phyloP scores from a whole-genome alignment of 2,329 filamentous ascomycete species.

The Teratosphaeria viscida region DNA sequence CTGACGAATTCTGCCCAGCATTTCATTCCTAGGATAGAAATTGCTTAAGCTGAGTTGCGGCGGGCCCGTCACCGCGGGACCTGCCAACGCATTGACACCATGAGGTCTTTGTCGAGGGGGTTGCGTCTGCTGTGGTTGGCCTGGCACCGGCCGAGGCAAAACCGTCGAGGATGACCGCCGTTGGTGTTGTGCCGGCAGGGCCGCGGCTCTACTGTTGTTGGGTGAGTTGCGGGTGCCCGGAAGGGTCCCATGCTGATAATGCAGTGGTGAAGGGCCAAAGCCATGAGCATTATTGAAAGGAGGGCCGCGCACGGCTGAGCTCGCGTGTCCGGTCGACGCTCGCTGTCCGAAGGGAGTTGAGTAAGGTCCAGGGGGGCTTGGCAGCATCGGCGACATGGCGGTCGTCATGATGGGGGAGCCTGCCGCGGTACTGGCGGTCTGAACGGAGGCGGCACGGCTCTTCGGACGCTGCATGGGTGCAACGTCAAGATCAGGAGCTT shows the following conservation, averaged over 20 bases:
- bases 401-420: neutral
- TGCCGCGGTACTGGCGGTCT: neutral
- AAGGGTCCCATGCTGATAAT: neutral
- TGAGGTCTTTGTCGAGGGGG: neutral
- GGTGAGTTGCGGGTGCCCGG: neutral
- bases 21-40: neutral
- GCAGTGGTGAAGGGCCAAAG: neutral
- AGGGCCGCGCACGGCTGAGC: neutral
- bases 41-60: neutral
- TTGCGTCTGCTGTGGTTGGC: neutral
- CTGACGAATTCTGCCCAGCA: neutral
- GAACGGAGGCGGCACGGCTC: neutral
- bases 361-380: neutral
- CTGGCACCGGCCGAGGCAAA: neutral
- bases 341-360: neutral
- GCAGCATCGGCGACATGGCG: neutral
- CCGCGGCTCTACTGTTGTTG: neutral
- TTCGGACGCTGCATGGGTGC: neutral
- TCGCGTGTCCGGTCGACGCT: neutral
- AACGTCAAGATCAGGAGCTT: neutral
- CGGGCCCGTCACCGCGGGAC: neutral
- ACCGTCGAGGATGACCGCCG: neutral
- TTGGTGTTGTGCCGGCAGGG: neutral
- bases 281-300: neutral
- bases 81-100: neutral